Conservation (phyloP, 768 basidiomycete species). For the Termitomyces sp. region DNA sequence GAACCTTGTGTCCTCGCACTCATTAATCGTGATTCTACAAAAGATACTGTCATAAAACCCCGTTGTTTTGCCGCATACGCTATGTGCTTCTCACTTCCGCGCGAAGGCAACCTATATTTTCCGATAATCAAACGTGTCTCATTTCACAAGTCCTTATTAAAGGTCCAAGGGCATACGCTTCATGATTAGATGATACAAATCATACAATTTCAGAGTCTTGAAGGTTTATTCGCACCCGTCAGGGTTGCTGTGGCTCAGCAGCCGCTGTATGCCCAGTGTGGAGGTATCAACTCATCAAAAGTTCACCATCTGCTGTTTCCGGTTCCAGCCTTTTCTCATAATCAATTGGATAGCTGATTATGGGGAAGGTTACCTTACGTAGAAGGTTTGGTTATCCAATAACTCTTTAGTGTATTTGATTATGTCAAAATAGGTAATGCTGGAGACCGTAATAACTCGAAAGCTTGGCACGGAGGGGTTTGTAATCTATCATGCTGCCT, state of each 20-base stretch:
- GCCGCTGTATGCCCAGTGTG: conserved; percentile 41
- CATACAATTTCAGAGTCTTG: conserved; percentile 13
- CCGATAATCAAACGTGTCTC: conserved; percentile 9
- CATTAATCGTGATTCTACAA: not conserved
- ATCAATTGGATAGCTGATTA: conserved; percentile 26
- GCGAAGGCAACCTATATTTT: not conserved
- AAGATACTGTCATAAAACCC: conserved; percentile 6
- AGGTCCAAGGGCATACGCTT: not conserved
- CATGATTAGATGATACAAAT: not conserved
- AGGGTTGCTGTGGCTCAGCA: conserved; percentile 30
- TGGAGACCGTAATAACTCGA: conserved; percentile 48
- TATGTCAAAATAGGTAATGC: conserved; percentile 32
- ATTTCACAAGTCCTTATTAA: conserved; percentile 1
- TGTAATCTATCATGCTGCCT: conserved; percentile 1
- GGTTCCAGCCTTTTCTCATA: not conserved
- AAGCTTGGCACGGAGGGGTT: conserved; percentile 48
- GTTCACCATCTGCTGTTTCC: conserved; percentile 13
- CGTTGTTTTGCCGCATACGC: conserved; percentile 22
- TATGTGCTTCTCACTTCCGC: conserved; percentile 6
- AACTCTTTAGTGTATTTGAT: not conserved
- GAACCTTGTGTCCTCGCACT: not conserved
- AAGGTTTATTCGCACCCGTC: conserved; percentile 19
- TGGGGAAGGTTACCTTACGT: conserved; percentile 41
- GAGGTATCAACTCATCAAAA: conserved; percentile 47
- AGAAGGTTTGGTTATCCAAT: conserved; percentile 24